phyloP scores from a whole-genome alignment of 2,329 filamentous ascomycete species.

The Talaromyces rugulosus region DNA sequence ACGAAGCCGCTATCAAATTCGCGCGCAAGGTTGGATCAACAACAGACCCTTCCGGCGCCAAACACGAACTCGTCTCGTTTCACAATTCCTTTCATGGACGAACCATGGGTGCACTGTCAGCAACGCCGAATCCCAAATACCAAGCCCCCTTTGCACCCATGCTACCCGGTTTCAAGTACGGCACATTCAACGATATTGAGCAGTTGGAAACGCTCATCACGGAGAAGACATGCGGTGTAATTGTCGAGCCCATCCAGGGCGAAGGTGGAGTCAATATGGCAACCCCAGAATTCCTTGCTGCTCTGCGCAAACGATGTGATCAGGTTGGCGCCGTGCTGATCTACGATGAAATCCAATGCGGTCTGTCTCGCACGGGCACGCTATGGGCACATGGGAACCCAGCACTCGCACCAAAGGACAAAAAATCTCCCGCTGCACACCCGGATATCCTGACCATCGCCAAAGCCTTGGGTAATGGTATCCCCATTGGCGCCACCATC shows the following conservation, averaged over 20 bases:
- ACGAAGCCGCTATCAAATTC: constrained; percentile 97
- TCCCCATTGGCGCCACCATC: constrained; percentile 84
- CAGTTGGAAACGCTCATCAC: constrained; percentile 71
- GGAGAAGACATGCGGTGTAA: constrained; percentile 84
- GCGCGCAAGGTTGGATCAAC: constrained; percentile 84
- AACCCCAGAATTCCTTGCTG: constrained; percentile 73
- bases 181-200: constrained; percentile 75
- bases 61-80: constrained; percentile 87
- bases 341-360: constrained; percentile 97
- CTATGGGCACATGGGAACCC: constrained; percentile 84
- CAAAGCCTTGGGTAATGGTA: constrained; percentile 94
- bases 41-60: constrained; percentile 64
- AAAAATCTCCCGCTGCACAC: constrained; percentile 61
- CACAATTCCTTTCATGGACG: constrained; percentile 90
- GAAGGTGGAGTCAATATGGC: constrained; percentile 90
- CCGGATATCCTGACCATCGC: constrained; percentile 92
- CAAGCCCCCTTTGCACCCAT: constrained; percentile 93
- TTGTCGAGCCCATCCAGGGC: constrained; percentile 95
- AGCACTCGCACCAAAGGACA: constrained; percentile 46
- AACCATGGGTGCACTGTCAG: constrained; percentile 92
- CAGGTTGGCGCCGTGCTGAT: constrained; percentile 85
- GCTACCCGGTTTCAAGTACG: constrained; percentile 88
- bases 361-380: constrained; percentile 76
- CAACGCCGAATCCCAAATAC: constrained; percentile 96
- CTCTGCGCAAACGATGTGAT: constrained; percentile 77